Evolutionary conservation across 331 rosid species (phyloP).

Genomic region (Malus hybrid): DNA sequence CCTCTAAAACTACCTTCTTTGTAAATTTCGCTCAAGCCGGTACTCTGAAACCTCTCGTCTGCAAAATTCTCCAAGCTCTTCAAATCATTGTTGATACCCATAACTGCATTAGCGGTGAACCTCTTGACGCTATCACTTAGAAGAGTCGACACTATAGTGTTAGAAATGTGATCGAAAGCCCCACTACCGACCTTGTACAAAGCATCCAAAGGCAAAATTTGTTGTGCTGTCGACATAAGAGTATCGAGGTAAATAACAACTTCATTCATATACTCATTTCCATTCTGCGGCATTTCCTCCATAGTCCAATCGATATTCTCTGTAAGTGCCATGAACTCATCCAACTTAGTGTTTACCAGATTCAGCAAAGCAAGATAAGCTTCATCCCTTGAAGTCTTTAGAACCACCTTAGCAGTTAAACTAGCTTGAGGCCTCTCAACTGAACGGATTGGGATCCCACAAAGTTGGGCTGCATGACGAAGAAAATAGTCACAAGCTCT

Average conservation of each 20-base stretch:
- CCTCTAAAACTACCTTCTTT: conserved; percentile 45
- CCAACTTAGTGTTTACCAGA: conserved; percentile 57
- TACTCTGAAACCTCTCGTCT: conserved; percentile 54
- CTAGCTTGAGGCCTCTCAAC: conserved; percentile 56
- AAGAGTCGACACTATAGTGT: conserved; percentile 54
- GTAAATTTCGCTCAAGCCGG: conserved; percentile 61
- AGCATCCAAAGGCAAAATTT: conserved; percentile 75
- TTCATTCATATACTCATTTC: conserved; percentile 66
- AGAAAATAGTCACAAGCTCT: conserved; percentile 84
- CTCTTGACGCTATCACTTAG: conserved; percentile 68
- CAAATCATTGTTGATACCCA: conserved; percentile 50
- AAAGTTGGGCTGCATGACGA: conserved; percentile 57
- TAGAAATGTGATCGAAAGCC: conserved; percentile 76
- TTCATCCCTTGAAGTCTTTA: conserved; percentile 66
- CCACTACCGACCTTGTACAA: conserved; percentile 66
- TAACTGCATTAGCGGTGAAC: conserved; percentile 63
- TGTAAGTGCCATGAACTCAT: conserved; percentile 64
- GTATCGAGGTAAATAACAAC: conserved; percentile 73
- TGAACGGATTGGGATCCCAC: conserved; percentile 38
- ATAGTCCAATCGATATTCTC: conserved; percentile 61
- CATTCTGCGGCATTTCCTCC: conserved; percentile 56
- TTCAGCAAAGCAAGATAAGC: conserved; percentile 56
- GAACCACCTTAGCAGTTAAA: conserved; percentile 67
- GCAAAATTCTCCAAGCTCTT: conserved; percentile 60
- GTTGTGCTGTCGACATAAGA: conserved; percentile 75